phyloP scores from a whole-genome alignment of 345 rosid species.

The Fremontodendron californicum region DNA sequence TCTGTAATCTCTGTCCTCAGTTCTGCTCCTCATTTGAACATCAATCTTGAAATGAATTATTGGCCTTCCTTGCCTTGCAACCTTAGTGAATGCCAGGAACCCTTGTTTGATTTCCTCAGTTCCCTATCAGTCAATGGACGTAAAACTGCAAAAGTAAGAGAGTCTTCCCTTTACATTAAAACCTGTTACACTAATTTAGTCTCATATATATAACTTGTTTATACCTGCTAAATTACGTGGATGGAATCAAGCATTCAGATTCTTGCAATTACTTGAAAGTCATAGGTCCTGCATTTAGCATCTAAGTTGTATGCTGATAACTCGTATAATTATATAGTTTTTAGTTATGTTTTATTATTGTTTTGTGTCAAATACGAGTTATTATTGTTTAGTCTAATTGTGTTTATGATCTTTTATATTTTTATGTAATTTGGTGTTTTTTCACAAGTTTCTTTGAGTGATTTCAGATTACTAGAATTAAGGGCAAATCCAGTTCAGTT shows the following conservation, averaged over 20 bases:
- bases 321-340: too few species aligned
- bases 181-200: background rate
- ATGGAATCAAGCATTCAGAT: background rate
- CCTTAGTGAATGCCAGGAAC: constrained; percentile 82
- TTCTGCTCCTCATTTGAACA: constrained; percentile 87
- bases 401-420: too few species aligned
- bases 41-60: constrained; percentile 96
- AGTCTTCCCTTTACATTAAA: background rate
- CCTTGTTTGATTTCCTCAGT: constrained; percentile 70
- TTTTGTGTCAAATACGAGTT: too few species aligned
- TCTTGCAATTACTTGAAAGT: background rate
- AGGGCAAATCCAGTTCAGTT: too few species aligned
- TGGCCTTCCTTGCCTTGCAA: constrained; percentile 93
- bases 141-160: constrained; percentile 79
- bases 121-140: constrained; percentile 68
- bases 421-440: too few species aligned
- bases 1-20: constrained; percentile 35
- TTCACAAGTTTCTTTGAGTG: too few species aligned
- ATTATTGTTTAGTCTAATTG: too few species aligned
- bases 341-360: too few species aligned
- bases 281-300: background rate
- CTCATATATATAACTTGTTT: background rate
- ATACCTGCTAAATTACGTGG: background rate
- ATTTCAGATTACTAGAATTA: too few species aligned
- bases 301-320: too few species aligned